phyloP scores from a whole-genome alignment of 1,284 basidiomycete species.

The Trichosporon sp. region DNA sequence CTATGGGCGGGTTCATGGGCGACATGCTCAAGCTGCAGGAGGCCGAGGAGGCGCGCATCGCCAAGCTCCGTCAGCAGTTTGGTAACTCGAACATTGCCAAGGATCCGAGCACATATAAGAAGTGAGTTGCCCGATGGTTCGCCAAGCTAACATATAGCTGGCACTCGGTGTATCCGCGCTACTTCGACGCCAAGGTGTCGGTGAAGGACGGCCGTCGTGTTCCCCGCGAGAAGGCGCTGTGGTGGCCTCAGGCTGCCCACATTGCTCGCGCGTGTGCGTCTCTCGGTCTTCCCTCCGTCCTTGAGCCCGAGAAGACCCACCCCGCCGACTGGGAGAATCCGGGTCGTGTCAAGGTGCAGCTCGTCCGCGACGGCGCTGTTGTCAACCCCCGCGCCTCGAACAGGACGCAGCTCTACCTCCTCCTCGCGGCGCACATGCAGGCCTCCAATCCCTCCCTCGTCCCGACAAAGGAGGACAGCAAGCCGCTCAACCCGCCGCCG shows the following conservation, averaged over 20 bases:
- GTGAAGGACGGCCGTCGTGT: slow-evolving; percentile 82
- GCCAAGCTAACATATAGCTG: slow-evolving; percentile 63
- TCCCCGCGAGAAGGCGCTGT: slow-evolving; percentile 74
- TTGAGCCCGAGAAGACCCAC: slow-evolving; percentile 81
- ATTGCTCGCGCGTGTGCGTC: slow-evolving; percentile 80
- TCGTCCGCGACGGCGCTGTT: slow-evolving; percentile 76
- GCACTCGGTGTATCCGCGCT: slow-evolving; percentile 94
- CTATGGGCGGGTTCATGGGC: slow-evolving; percentile 58
- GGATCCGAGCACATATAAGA: slow-evolving; percentile 53
- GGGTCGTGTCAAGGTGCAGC: slow-evolving; percentile 85
- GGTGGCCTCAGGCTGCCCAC: slow-evolving; percentile 91
- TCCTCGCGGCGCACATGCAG: slow-evolving; percentile 75
- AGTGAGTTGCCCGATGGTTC: slow-evolving; percentile 37
- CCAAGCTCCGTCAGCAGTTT: slow-evolving; percentile 51
- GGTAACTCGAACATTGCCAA: slow-evolving; percentile 42
- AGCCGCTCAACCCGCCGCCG: slow-evolving; percentile 18
- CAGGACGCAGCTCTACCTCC: slow-evolving; percentile 79
- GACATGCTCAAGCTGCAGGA: slow-evolving; percentile 57
- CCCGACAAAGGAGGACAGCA: slow-evolving; percentile 30
- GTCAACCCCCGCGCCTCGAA: slow-evolving; percentile 74
- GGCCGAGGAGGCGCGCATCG: slow-evolving; percentile 54
- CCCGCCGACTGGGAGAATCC: slow-evolving; percentile 97
- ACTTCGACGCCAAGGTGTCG: slow-evolving; percentile 91
- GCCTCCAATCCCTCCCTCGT: slow-evolving; percentile 69
- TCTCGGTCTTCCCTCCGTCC: slow-evolving; percentile 75